Percentiles rank a stretch among this genome's conserved stretches.
Conservation (phyloP, 176 grass and related monocot genomes). For the Puya raimondii region DNA sequence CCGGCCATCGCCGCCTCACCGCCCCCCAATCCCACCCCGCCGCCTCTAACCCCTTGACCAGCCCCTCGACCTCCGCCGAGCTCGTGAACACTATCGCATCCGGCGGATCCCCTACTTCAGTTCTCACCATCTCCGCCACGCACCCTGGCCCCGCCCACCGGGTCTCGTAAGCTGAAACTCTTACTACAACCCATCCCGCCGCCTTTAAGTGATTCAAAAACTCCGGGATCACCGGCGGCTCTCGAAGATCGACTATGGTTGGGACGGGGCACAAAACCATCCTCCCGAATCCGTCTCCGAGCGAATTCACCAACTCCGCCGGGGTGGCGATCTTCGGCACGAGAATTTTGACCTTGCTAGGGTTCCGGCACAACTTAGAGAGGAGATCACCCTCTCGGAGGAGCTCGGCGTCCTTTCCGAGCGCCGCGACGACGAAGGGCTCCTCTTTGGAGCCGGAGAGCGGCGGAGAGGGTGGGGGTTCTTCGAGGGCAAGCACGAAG, state of each 20-base stretch:
- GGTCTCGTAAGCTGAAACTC: slow-evolving; percentile 55
- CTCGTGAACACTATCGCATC: slow-evolving; percentile 84
- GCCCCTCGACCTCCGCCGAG: slow-evolving; percentile 71
- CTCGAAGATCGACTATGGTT: slow-evolving; percentile 38
- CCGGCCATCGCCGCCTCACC: slow-evolving; percentile 43
- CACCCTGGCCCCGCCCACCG: slow-evolving; percentile 54
- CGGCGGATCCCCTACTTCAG: slow-evolving; percentile 35
- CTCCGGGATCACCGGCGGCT: slow-evolving; percentile 52
- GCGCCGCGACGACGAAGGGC: slow-evolving; percentile 47
- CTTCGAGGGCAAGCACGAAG: slow-evolving; percentile 26
- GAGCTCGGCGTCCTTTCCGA: slow-evolving; percentile 59
- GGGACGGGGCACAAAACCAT: slow-evolving; percentile 71
- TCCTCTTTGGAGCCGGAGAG: slow-evolving; percentile 27
- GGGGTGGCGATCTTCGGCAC: slow-evolving; percentile 51
- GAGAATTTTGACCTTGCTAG: slow-evolving; percentile 27
- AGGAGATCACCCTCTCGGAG: slow-evolving; percentile 42
- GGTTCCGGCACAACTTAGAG: slow-evolving; percentile 29
- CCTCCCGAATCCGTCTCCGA: slow-evolving; percentile 41
- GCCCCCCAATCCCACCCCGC: slow-evolving; percentile 52
- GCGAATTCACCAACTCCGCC: slow-evolving; percentile 35
- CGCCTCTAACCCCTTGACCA: slow-evolving; percentile 67
- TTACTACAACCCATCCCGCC: slow-evolving; percentile 44
- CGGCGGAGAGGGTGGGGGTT: not conserved
- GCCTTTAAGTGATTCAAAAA: slow-evolving; percentile 45
- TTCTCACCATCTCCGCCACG: slow-evolving; percentile 22